Conservation (phyloP, 305 asterid species). For the Rubia peregrina region DNA sequence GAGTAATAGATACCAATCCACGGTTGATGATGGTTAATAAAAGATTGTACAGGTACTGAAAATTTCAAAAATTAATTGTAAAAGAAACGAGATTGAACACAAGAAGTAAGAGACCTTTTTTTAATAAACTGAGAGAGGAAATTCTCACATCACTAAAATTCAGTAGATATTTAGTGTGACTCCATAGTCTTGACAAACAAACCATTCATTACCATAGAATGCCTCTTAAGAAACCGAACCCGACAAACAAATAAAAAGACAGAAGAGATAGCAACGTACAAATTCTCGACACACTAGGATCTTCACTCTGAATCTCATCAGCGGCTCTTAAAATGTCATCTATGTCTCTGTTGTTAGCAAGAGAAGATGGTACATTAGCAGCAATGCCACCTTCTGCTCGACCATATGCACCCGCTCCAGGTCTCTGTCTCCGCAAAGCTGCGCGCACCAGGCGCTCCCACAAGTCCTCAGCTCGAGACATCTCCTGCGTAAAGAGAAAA, state of each 20-base stretch:
- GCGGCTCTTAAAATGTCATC: slow-evolving; percentile 95
- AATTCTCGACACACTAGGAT: slow-evolving; percentile 77
- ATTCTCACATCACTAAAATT: neutral
- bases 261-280: slow-evolving; percentile 33
- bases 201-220: neutral
- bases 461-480: slow-evolving; percentile 84
- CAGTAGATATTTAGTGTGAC: too few relatives aligned
- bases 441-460: slow-evolving; percentile 97
- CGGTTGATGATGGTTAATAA: neutral
- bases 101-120: neutral
- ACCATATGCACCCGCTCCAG: slow-evolving; percentile 42
- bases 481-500: slow-evolving; percentile 36
- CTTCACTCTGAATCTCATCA: slow-evolving; percentile 89
- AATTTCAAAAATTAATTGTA: neutral
- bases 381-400: slow-evolving; percentile 66
- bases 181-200: neutral
- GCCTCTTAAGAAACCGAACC: neutral
- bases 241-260: neutral
- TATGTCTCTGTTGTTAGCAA: slow-evolving; percentile 73
- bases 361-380: slow-evolving; percentile 90
- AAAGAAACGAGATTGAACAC: neutral
- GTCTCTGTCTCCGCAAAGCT: slow-evolving; percentile 67
- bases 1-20: neutral
- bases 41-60: neutral
- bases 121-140: neutral